Evolutionary conservation across 768 basidiomycete species (phyloP).

Genomic region (Hysterangium stoloniferum): DNA sequence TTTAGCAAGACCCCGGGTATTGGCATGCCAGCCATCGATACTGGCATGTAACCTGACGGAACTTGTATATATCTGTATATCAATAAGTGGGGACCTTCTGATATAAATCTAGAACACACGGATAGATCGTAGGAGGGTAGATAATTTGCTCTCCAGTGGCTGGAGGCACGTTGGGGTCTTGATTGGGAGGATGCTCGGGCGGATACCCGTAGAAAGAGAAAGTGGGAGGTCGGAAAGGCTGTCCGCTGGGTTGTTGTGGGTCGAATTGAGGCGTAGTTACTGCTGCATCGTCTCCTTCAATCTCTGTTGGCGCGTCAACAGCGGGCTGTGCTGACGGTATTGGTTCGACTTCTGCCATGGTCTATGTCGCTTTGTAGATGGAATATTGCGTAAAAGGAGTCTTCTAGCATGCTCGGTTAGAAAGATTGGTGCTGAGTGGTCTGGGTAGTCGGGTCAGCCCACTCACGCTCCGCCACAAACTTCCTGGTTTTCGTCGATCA

Average conservation of each 20-base stretch:
- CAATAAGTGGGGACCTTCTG: no score
- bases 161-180: constrained; percentile 35
- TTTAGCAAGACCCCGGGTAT: constrained; percentile 22
- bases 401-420: constrained; percentile 12
- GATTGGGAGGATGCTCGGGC: constrained; percentile 20
- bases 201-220: constrained; percentile 16
- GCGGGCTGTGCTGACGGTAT: neutral
- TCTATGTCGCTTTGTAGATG: no score
- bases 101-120: no score
- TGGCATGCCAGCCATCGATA: constrained; percentile 19
- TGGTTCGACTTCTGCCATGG: constrained; percentile 9
- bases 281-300: neutral
- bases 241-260: constrained; percentile 10
- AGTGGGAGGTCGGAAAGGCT: constrained; percentile 11
- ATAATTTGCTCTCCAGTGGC: no score
- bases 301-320: neutral
- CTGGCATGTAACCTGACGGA: constrained; percentile 15
- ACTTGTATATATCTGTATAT: no score
- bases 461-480: constrained; percentile 14
- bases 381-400: no score
- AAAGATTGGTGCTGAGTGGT: constrained; percentile 5
- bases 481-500: constrained; percentile 6
- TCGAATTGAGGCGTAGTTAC: constrained; percentile 1
- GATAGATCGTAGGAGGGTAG: no score
- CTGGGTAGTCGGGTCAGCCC: constrained; percentile 10